Evolutionary conservation across 176 grass and related monocot genomes (phyloP).

Genomic region (Musa beccarii): DNA sequence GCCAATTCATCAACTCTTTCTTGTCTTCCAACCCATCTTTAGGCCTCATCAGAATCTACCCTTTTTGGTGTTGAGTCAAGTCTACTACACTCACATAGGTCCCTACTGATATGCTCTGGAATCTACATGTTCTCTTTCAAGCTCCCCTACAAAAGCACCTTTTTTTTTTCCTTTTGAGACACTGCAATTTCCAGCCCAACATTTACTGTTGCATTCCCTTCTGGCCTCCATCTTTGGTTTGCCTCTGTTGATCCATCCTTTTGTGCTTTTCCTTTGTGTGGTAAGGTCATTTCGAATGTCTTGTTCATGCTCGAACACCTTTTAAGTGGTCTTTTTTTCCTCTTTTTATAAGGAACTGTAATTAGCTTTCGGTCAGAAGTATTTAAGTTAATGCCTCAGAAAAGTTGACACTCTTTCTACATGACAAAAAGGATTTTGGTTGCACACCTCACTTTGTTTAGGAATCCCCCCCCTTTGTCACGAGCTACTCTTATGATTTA

Average conservation of each 20-base stretch:
- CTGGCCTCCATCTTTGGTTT: not conserved
- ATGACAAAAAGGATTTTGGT: no score
- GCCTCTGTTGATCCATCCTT: not conserved
- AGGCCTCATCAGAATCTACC: not conserved
- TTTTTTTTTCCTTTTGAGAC: no score
- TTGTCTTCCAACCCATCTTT: not conserved
- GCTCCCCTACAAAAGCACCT: not conserved
- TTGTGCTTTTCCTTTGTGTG: no score
- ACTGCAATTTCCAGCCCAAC: not conserved
- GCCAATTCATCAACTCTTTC: not conserved
- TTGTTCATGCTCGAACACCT: not conserved
- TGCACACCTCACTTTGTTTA: no score
- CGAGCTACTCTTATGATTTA: no score
- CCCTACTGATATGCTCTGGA: not conserved
- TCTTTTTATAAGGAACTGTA: not conserved
- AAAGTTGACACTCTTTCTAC: not conserved
- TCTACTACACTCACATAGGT: not conserved
- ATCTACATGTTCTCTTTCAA: not conserved
- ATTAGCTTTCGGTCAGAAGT: not conserved
- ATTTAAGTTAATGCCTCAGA: not conserved
- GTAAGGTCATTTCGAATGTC: not conserved
- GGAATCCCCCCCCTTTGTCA: no score
- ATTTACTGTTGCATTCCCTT: not conserved
- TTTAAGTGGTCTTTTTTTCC: not conserved
- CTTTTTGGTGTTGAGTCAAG: not conserved